These are phyloP conservation scores for Clarireedia homoeocarpa DNA, from an alignment of 2,329 filamentous ascomycete genomes.

Conservation along the genomic window DNA sequence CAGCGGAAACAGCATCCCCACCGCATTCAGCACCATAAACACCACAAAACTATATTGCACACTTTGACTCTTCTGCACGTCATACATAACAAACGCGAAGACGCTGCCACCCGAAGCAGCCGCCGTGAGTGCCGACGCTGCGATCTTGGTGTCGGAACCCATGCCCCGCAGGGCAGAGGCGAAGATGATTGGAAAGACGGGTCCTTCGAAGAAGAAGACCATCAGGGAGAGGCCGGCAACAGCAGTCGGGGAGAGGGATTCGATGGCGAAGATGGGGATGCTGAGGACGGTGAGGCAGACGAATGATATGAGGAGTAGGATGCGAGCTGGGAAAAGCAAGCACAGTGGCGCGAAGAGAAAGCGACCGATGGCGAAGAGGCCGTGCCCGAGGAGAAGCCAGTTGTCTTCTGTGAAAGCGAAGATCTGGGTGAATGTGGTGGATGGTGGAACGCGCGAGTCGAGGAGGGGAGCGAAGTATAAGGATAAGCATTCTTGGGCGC, in stretches of 20 bases:
- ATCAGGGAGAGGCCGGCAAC: conserved; percentile 55
- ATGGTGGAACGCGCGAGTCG: conserved; percentile 33
- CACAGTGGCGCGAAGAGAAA: conserved; percentile 61
- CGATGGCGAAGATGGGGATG: conserved; percentile 31
- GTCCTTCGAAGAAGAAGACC: conserved; percentile 74
- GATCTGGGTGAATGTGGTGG: conserved; percentile 13
- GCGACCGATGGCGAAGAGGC: conserved; percentile 64
- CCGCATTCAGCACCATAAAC: conserved; percentile 21
- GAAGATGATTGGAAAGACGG: conserved; percentile 77
- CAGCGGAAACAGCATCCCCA: conserved; percentile 21
- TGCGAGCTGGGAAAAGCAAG: conserved; percentile 53
- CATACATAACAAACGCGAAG: conserved; percentile 26
- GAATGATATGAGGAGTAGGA: conserved; percentile 58
- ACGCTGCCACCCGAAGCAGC: conserved; percentile 20
- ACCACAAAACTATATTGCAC: conserved; percentile 23
- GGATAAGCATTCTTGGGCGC: conserved; percentile 59
- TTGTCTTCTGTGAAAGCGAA: conserved; percentile 48
- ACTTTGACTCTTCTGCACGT: conserved; percentile 13
- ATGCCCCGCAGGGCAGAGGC: conserved; percentile 72
- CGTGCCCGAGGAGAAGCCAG: conserved; percentile 65
- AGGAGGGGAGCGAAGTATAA: conserved; percentile 52
- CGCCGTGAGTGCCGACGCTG: conserved; percentile 63
- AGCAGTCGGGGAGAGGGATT: conserved; percentile 34
- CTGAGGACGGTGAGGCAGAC: conserved; percentile 51
- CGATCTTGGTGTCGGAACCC: conserved; percentile 72